Percentiles rank a stretch among this genome's conserved stretches.
Conservation (phyloP, 805 yeast genomes). For the Yamadazyma sp. region DNA sequence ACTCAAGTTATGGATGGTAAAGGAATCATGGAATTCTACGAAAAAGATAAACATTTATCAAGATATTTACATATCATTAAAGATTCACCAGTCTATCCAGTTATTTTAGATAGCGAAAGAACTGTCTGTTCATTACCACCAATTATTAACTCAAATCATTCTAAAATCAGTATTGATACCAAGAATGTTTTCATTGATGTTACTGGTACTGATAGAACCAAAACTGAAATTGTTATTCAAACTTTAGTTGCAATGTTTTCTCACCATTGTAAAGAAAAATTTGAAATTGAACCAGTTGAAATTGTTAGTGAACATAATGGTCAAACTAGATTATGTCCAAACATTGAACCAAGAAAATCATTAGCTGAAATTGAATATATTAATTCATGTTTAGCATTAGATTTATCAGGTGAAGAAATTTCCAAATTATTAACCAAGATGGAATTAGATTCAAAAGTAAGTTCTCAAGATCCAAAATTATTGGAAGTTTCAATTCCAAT, state of each 20-base stretch:
- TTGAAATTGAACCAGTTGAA: slow-evolving; percentile 86
- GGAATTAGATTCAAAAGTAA: slow-evolving; percentile 68
- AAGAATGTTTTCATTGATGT: slow-evolving; percentile 87
- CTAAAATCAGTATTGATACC: slow-evolving; percentile 84
- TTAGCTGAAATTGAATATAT: slow-evolving; percentile 79
- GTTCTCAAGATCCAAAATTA: slow-evolving; percentile 43
- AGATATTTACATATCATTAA: slow-evolving; percentile 84
- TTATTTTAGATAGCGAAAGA: slow-evolving; percentile 73
- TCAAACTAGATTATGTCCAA: slow-evolving; percentile 74
- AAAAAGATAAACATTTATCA: slow-evolving; percentile 84
- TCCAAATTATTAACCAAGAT: slow-evolving; percentile 67
- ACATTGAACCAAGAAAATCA: slow-evolving; percentile 62
- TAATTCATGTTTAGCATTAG: slow-evolving; percentile 89
- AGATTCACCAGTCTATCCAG: slow-evolving; percentile 88
- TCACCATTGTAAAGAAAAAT: slow-evolving; percentile 75
- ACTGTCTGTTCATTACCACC: slow-evolving; percentile 94
- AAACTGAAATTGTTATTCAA: slow-evolving; percentile 88
- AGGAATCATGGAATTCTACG: slow-evolving; percentile 84
- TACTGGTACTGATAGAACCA: slow-evolving; percentile 94
- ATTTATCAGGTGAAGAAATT: slow-evolving; percentile 66
- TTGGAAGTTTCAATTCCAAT: slow-evolving; percentile 77
- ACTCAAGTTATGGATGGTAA: slow-evolving; percentile 67
- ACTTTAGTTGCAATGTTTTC: slow-evolving; percentile 96
- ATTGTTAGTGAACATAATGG: slow-evolving; percentile 78
- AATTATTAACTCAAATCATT: slow-evolving; percentile 86